phyloP scores from a whole-genome alignment of 2,329 filamentous ascomycete genomes.

The Emydomyces testavorans region DNA sequence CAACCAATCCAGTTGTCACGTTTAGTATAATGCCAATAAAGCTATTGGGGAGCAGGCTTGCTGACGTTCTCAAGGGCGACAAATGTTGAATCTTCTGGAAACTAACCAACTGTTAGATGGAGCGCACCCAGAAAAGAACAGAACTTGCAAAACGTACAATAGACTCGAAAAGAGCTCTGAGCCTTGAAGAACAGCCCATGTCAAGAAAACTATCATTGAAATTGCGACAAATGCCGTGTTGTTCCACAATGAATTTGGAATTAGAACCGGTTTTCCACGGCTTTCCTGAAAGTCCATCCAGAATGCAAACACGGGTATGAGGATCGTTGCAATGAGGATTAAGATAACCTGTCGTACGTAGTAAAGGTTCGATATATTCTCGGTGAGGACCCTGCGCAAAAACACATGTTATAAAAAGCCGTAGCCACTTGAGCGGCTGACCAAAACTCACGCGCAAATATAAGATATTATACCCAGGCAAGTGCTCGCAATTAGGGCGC shows the following conservation, averaged over 20 bases:
- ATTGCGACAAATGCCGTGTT: conserved; percentile 46
- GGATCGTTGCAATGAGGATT: conserved; percentile 5
- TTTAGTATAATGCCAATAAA: conserved; percentile 27
- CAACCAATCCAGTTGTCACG: conserved; percentile 14
- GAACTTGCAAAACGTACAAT: conserved; percentile 19
- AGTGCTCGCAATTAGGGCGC: conserved; percentile 37
- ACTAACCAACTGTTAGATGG: conserved; percentile 22
- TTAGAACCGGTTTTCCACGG: conserved; percentile 42
- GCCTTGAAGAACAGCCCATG: conserved; percentile 37
- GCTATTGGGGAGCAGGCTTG: conserved; percentile 39
- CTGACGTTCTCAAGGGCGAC: conserved; percentile 37
- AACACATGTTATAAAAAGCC: not conserved
- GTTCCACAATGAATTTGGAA: conserved; percentile 53
- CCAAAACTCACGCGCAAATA: conserved; percentile 35
- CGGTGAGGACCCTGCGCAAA: conserved; percentile 10
- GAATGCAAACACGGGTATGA: conserved; percentile 39
- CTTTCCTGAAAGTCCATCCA: conserved; percentile 45
- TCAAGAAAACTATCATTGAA: conserved; percentile 41
- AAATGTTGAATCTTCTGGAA: conserved; percentile 43
- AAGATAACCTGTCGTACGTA: conserved; percentile 5
- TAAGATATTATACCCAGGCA: conserved; percentile 43
- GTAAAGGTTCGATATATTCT: conserved; percentile 11
- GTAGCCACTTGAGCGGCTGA: not conserved
- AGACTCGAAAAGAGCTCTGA: conserved; percentile 41
- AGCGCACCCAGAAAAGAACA: conserved; percentile 7